These are phyloP conservation scores for Leishmania tropica DNA, from an alignment of 208 protist genomes.

Conservation along the genomic window DNA sequence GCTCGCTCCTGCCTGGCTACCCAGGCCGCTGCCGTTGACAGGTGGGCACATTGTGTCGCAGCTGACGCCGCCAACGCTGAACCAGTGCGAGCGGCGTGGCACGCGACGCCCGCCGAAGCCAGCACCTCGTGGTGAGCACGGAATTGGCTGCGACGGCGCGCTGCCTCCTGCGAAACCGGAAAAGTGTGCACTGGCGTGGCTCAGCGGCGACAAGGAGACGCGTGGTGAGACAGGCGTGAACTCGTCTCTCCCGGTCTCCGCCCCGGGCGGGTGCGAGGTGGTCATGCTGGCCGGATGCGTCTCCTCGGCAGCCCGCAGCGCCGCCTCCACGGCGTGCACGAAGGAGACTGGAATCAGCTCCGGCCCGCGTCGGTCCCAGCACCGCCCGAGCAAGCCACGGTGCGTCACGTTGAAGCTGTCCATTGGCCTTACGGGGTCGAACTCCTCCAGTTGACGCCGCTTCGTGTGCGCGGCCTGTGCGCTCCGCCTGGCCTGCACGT, in stretches of 20 bases:
- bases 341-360: conserved; percentile 52
- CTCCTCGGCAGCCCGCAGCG: conserved; percentile 12
- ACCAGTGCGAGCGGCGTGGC: conserved; percentile 61
- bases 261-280: background rate
- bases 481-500: conserved; percentile 40
- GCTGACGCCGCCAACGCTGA: conserved; percentile 43
- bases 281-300: conserved; percentile 19
- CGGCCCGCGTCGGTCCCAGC: conserved; percentile 64
- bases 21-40: background rate
- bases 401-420: conserved; percentile 81
- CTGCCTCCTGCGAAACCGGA: background rate
- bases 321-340: conserved; percentile 33
- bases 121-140: background rate
- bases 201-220: conserved; percentile 8
- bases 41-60: conserved; percentile 16
- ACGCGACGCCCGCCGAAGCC: conserved; percentile 21
- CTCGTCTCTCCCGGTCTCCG: conserved; percentile 18
- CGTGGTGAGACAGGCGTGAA: conserved; percentile 15
- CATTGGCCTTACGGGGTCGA: conserved; percentile 56
- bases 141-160: background rate
- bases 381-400: conserved; percentile 65
- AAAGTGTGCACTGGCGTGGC: conserved; percentile 1
- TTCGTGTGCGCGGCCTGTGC: conserved; percentile 32
- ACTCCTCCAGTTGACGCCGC: conserved; percentile 44
- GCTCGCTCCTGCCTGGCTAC: background rate